A percentile compares a stretch with the other conserved stretches of the same genome.
Evolutionary conservation across 345 rosid genomes (phyloP).

Genomic region (Passiflora organensis): DNA sequence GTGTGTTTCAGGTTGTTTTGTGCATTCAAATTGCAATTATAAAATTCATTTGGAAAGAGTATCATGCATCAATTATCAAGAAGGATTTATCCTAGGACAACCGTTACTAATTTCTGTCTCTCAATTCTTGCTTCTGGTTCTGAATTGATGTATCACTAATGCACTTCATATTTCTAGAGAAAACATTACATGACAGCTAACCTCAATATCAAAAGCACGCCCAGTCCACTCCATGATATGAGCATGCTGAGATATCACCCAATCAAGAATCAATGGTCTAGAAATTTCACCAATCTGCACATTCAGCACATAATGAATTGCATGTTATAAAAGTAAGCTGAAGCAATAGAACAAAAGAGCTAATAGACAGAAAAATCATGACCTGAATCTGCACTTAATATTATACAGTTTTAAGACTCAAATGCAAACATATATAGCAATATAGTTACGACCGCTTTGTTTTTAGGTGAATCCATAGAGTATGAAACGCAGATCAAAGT

Average conservation of each 20-base stretch:
- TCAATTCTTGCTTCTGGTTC: neutral
- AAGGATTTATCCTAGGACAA: neutral
- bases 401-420: constrained; percentile 3
- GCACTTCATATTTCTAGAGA: too few species aligned
- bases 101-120: neutral
- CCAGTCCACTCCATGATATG: constrained; percentile 91
- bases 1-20: neutral
- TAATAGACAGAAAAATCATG: too few species aligned
- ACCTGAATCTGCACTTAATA: neutral
- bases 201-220: constrained; percentile 93
- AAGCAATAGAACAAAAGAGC: too few species aligned
- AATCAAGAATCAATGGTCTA: constrained; percentile 78
- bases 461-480: neutral
- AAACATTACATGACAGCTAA: constrained; percentile 16
- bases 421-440: neutral
- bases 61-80: neutral
- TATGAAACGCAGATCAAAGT: neutral
- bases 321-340: too few species aligned
- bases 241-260: constrained; percentile 89
- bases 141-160: neutral
- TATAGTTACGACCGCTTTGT: neutral
- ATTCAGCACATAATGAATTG: constrained; percentile 5
- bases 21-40: neutral
- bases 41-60: neutral
- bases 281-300: constrained; percentile 72